Evolutionary conservation across 176 grass and related monocot genomes (phyloP), one percentile per base, ranked within the genome.

Genomic region (Bothriochloa decipiens): DNA sequence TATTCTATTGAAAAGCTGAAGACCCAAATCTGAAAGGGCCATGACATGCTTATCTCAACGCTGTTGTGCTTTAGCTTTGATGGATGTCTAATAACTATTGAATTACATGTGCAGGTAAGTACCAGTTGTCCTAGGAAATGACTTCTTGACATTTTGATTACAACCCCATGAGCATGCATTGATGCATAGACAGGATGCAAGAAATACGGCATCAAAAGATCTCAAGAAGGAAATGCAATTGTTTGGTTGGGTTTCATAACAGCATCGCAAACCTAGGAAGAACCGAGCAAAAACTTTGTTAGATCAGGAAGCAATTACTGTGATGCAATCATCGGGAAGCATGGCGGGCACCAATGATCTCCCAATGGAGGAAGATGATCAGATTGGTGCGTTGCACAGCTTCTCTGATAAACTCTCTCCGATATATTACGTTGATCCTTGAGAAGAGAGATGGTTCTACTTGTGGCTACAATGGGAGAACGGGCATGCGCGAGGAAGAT

Each of bases 251-350:
- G 35, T 28, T 61, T 47, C 4, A 2, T 3, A 70, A 55, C 22
- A 70, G 7, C 18, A 57, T 16, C 42, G 39, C 76, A 68, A 72
- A 79, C 16, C 53, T 65, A 62, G 12, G 23, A 65, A 47, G 62
- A 79, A 90, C 33, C 5, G 28, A 79, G 42, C 84, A 86, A 86
- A 62, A 78, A 68, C 55, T 53, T 33, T 72, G 78, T 22, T 57
- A 64, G 58, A 62, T 25, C 10, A 26, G 13, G 74, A 86, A 90
- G 61, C 33, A 76, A 84, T 87, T 91, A 91, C 89, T 50, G 52
- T 62, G 62, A 87, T 70, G 89, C 50, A 84, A 82, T 86, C 75
- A 39, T 67, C 74, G 0, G 76, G 41, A 60, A 90, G 75, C 85
- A 91, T 91, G 16, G 26, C 42, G 29, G 41, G 58, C 41, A 43